Percentiles rank a stretch among this genome's conserved stretches.
phyloP scores from a whole-genome alignment of 2,329 filamentous ascomycete species.

The Aspergillus caelatus region DNA sequence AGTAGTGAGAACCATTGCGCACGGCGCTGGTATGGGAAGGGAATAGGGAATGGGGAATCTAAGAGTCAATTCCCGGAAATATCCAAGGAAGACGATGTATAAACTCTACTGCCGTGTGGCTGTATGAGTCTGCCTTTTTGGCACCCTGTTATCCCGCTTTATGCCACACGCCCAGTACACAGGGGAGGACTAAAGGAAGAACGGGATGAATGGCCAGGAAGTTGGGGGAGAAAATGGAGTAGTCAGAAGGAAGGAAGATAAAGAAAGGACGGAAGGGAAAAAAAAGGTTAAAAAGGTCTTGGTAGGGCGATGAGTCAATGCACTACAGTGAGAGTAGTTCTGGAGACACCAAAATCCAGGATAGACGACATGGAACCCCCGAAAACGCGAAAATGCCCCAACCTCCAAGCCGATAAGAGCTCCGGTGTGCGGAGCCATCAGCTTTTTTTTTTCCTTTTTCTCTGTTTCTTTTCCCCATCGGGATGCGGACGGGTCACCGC shows the following conservation, averaged over 20 bases:
- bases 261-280: constrained; percentile 10
- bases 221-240: background rate
- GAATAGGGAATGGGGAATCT: background rate
- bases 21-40: constrained; percentile 30
- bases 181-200: constrained; percentile 5
- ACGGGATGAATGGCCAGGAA: background rate
- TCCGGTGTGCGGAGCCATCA: constrained; percentile 32
- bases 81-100: constrained; percentile 10
- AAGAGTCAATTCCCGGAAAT: constrained; percentile 17
- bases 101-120: constrained; percentile 12
- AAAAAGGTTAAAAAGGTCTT: constrained; percentile 16
- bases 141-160: constrained; percentile 26
- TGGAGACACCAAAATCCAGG: constrained; percentile 18
- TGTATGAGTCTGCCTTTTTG: constrained; percentile 11
- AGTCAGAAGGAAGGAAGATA: constrained; percentile 7
- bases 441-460: constrained; percentile 12
- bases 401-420: constrained; percentile 30
- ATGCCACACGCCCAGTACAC: constrained; percentile 21
- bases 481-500: constrained; percentile 16
- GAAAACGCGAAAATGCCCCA: constrained; percentile 16
- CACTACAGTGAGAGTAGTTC: constrained; percentile 6
- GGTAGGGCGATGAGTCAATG: constrained; percentile 33
- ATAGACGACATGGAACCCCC: constrained; percentile 16
- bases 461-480: constrained; percentile 9
- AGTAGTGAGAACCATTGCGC: constrained; percentile 50